Conservation (phyloP, 352 stramenopile genomes). For the Vaucheria bursata region DNA sequence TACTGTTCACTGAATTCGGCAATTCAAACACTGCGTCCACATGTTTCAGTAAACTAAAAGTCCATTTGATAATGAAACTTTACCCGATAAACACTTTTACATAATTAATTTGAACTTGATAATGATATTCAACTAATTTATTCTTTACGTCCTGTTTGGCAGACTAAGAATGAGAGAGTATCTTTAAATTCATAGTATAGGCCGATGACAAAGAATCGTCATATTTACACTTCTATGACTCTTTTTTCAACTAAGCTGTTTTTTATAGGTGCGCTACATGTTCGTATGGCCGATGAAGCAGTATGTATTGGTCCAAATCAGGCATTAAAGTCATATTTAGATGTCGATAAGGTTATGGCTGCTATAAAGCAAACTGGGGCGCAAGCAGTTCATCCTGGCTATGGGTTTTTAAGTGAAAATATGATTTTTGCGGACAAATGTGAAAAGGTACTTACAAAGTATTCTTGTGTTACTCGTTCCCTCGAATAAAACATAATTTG, state of each 20-base stretch:
- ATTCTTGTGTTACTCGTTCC: neutral
- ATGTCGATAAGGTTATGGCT: constrained; percentile 75
- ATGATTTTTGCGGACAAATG: neutral
- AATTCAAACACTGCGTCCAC: too few species aligned
- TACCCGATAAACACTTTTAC: too few species aligned
- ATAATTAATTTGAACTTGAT: too few species aligned
- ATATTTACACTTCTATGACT: too few species aligned
- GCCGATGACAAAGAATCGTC: too few species aligned
- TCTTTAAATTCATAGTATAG: constrained; percentile 1
- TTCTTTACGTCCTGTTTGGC: too few species aligned
- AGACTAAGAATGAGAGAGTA: too few species aligned
- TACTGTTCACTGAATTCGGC: too few species aligned
- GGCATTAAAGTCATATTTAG: constrained; percentile 74
- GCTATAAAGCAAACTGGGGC: constrained; percentile 72
- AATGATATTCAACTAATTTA: too few species aligned
- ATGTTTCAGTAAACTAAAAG: too few species aligned
- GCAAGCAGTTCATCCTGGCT: constrained; percentile 77
- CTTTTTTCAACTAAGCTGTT: too few species aligned
- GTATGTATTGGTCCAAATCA: constrained; percentile 66
- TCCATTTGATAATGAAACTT: too few species aligned
- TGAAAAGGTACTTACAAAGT: neutral
- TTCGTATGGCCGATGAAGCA: constrained; percentile 65
- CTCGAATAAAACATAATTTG: neutral
- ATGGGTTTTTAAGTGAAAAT: constrained; percentile 11
- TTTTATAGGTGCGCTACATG: constrained; percentile 31